Base-by-base conservation (phyloP, 495 filamentous ascomycete genomes). In the Penicillium pancosmium region DNA sequence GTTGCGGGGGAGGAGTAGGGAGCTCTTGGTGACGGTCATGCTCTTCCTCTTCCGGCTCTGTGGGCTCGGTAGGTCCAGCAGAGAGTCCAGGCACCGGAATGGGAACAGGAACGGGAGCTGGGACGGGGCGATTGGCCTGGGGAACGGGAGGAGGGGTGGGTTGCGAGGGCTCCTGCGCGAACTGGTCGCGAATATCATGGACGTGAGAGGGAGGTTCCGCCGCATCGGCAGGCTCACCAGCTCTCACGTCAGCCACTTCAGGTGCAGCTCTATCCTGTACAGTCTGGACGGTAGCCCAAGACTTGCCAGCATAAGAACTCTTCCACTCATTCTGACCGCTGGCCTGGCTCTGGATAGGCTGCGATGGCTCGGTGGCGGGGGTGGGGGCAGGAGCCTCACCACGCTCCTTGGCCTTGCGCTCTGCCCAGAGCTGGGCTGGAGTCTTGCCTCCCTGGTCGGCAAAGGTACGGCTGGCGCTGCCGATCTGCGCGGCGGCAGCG, bases 391-490 rank as follows among this genome's bases (percentile, higher is more conserved):
- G 47, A 34, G 72, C 78, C 47, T 77, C 34, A 70, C 86, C 89
- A 18, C 87, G 81, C 67, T 96, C 89, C 53, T 85, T 84, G 23
- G 89, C 91, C 77, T 97, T 98, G 73, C 90, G 95, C 75, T 99
- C 94, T 0, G 93, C 93, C 94, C 94, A 99, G 16, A 96, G 71
- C 69, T 99, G 94, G 21, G 95, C 92, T 16, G 94, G 94, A 6
- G 94, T 97, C 77, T 98, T 99, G 48, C 92, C 93, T 56, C 90
- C 93, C 73, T 95, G 80, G 57, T 97, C 91, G 3, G 94, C 93
- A 80, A 96, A 98, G 21, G 91, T 96, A 63, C 89, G 84, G 72
- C 92, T 95, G 38, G 92, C 92, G 56, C 84, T 81, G 23, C 92
- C 92, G 47, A 95, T 78, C 34, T 86, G 86, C 0, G 83, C 73